A percentile compares a stretch with the other conserved stretches of the same genome.
phyloP scores from a whole-genome alignment of 805 yeast genomes.

The Starmera amethionina region DNA sequence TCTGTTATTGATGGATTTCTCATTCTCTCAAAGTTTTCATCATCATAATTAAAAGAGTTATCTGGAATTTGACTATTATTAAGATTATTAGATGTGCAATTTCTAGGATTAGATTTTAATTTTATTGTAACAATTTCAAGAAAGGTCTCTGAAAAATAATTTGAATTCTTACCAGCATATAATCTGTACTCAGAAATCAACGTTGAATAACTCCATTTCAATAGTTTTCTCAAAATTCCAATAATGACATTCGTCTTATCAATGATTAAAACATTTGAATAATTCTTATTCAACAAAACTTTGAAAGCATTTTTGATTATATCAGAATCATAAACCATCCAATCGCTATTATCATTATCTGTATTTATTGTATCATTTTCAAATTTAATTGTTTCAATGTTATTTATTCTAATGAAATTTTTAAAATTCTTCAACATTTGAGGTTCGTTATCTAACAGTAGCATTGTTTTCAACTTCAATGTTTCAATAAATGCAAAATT shows the following conservation, averaged over 20 bases:
- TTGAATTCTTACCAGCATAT: conserved; percentile 61
- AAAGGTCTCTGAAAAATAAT: conserved; percentile 73
- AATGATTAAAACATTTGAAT: conserved; percentile 63
- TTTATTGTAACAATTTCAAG: conserved; percentile 62
- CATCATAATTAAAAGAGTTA: too few species aligned
- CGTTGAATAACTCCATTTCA: conserved; percentile 83
- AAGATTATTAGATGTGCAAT: too few species aligned
- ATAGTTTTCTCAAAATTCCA: conserved; percentile 73
- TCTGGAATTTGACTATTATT: too few species aligned
- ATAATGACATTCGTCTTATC: conserved; percentile 75
- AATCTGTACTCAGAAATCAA: conserved; percentile 78
- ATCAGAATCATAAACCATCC: conserved; percentile 69
- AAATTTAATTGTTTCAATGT: conserved; percentile 35
- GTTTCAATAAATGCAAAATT: conserved; percentile 74
- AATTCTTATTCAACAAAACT: conserved; percentile 45
- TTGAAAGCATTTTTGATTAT: conserved; percentile 59
- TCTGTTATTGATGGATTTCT: conserved; percentile 17
- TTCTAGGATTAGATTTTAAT: conserved; percentile 26
- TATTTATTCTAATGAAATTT: conserved; percentile 49
- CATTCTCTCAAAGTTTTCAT: not conserved
- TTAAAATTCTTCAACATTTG: conserved; percentile 61
- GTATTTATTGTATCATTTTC: conserved; percentile 20
- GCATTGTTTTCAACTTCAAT: conserved; percentile 52
- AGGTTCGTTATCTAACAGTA: conserved; percentile 76
- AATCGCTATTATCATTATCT: conserved; percentile 22